Conservation (phyloP, 179 eudicot genomes). For the Spergularia azorica region DNA sequence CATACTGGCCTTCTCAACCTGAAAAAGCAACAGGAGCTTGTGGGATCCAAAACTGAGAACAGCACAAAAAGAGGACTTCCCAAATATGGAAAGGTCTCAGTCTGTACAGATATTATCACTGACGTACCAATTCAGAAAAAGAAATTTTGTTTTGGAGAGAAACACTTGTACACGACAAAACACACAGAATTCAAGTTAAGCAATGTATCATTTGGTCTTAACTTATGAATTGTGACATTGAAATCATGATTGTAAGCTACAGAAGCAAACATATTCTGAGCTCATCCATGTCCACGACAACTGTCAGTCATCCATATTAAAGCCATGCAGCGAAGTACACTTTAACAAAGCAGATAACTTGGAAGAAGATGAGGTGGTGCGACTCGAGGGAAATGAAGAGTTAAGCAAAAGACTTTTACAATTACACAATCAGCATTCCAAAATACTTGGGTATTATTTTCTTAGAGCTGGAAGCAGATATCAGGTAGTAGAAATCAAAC, state of each 20-base stretch:
- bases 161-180: neutral
- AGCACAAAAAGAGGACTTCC: neutral
- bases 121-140: neutral
- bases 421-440: neutral
- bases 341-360: neutral
- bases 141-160: neutral
- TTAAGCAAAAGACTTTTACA: neutral
- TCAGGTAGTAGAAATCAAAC: neutral
- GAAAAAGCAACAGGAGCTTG: conserved; percentile 14
- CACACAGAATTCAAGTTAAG: neutral
- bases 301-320: neutral
- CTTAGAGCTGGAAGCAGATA: neutral
- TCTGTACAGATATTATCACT: neutral
- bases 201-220: neutral
- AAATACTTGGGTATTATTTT: neutral
- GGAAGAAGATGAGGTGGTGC: no score
- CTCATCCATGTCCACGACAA: conserved; percentile 1
- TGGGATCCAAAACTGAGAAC: conserved; percentile 4
- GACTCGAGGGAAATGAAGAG: no score
- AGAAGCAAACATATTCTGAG: neutral
- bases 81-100: neutral
- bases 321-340: neutral
- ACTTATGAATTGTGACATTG: neutral
- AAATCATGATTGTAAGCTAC: neutral
- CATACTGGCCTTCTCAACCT: conserved; percentile 78